Evolutionary conservation across 345 rosid species (phyloP).

Genomic region (Salix brachista): DNA sequence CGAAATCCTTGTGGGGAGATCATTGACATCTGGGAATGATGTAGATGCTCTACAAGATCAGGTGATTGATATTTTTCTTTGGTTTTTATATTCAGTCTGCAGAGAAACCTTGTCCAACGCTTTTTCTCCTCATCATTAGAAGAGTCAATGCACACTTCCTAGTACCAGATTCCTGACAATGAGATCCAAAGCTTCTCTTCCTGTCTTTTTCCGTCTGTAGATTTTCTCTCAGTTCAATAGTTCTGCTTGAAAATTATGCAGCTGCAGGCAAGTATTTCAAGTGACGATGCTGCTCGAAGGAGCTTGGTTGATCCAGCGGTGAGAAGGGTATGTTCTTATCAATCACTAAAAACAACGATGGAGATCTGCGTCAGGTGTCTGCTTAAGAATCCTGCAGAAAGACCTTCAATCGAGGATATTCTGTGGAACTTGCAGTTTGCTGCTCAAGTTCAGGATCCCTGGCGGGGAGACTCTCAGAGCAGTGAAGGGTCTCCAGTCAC

Average conservation of each 20-base stretch:
- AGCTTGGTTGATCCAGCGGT: conserved; percentile 60
- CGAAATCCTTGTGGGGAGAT: conserved; percentile 73
- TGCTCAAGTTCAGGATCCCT: conserved; percentile 77
- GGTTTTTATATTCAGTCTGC: not conserved
- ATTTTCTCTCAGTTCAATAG: not conserved
- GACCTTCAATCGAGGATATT: conserved; percentile 86
- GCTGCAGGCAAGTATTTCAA: conserved; percentile 51
- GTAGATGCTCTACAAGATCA: conserved; percentile 50
- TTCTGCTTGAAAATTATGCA: conserved; percentile 19
- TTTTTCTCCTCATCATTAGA: too few relatives aligned
- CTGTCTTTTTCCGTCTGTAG: not conserved
- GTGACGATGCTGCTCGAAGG: conserved; percentile 50
- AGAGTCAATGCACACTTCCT: not conserved
- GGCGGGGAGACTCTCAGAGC: conserved; percentile 58
- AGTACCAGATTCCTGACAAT: not conserved
- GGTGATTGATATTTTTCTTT: conserved; percentile 30
- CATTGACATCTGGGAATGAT: conserved; percentile 48
- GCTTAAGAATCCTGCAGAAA: conserved; percentile 47
- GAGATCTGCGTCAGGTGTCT: conserved; percentile 77
- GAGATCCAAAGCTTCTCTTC: not conserved
- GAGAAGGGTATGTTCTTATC: conserved; percentile 55
- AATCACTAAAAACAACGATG: conserved; percentile 74
- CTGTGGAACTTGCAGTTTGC: conserved; percentile 94
- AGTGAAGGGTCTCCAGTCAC: conserved; percentile 63
- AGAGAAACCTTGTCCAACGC: not conserved